Evolutionary conservation across 2,329 filamentous ascomycete genomes (phyloP).

Genomic region (Xylariales sp.): DNA sequence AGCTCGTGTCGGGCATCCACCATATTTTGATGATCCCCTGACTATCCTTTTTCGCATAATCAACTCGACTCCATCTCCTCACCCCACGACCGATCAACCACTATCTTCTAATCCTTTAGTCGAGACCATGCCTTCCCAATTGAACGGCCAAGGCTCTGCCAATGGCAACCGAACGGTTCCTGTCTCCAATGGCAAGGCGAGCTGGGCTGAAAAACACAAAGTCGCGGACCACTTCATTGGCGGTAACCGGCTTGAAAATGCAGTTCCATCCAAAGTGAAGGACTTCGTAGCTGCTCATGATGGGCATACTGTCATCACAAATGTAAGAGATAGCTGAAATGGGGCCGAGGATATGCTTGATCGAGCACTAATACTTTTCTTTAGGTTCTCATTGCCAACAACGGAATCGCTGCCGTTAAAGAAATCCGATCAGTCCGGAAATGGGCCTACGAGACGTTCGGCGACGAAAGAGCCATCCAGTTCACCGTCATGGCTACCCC

Average conservation of each 20-base stretch:
- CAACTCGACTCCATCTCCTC: conserved; percentile 35
- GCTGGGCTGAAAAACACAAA: conserved; percentile 83
- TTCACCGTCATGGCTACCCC: conserved; percentile 99
- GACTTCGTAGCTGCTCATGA: conserved; percentile 92
- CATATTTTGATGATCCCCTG: conserved; percentile 45
- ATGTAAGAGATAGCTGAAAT: conserved; percentile 68
- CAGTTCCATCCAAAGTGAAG: conserved; percentile 87
- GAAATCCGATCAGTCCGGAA: conserved; percentile 99
- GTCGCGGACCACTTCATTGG: conserved; percentile 96
- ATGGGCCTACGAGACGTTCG: conserved; percentile 99
- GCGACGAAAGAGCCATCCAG: conserved; percentile 97
- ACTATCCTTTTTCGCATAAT: conserved; percentile 42
- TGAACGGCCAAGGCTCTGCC: conserved; percentile 50
- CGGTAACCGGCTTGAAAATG: conserved; percentile 86
- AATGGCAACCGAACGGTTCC: conserved; percentile 63
- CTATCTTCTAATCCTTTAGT: conserved; percentile 21
- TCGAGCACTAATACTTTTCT: conserved; percentile 9
- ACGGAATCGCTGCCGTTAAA: conserved; percentile 99
- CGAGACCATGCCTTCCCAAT: conserved; percentile 43
- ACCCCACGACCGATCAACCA: conserved; percentile 32
- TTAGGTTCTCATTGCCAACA: conserved; percentile 98
- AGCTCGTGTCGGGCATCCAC: conserved; percentile 43
- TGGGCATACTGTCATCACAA: conserved; percentile 98
- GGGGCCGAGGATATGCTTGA: conserved; percentile 6
- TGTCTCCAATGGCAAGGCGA: conserved; percentile 67